phyloP scores from a whole-genome alignment of 2,329 filamentous ascomycete genomes.

The Aureobasidium zeae region DNA sequence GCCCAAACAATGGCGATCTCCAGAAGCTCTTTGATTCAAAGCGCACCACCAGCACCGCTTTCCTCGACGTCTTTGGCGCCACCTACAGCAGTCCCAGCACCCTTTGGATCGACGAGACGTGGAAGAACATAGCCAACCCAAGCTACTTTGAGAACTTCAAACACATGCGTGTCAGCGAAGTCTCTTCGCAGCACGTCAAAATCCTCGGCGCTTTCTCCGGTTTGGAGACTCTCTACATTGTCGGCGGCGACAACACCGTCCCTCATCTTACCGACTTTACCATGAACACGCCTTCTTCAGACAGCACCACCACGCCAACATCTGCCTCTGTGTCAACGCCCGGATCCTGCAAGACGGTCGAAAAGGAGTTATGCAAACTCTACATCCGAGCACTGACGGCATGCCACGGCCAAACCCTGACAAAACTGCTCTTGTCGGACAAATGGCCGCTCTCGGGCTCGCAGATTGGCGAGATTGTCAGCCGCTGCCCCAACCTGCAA shows the following conservation, averaged over 20 bases:
- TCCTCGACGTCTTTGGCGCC: constrained; percentile 45
- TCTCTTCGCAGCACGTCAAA: constrained; percentile 31
- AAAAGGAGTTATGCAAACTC: constrained; percentile 31
- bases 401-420: constrained; percentile 43
- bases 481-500: constrained; percentile 48
- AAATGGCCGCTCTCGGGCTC: constrained; percentile 44
- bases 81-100: constrained; percentile 37
- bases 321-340: not conserved
- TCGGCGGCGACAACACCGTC: constrained; percentile 30
- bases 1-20: constrained; percentile 41
- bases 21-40: constrained; percentile 35
- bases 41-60: constrained; percentile 40
- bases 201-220: constrained; percentile 36
- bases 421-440: constrained; percentile 48
- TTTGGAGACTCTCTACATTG: constrained; percentile 45
- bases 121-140: constrained; percentile 9
- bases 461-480: constrained; percentile 43
- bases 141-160: constrained; percentile 22
- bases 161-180: constrained; percentile 18
- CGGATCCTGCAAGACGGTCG: constrained; percentile 21
- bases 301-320: not conserved
- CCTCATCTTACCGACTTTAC: not conserved
- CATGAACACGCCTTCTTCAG: not conserved
- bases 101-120: constrained; percentile 25
- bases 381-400: constrained; percentile 45